Evolutionary conservation across 2,329 filamentous ascomycete genomes (phyloP).

Genomic region (Diatrype stigma): DNA sequence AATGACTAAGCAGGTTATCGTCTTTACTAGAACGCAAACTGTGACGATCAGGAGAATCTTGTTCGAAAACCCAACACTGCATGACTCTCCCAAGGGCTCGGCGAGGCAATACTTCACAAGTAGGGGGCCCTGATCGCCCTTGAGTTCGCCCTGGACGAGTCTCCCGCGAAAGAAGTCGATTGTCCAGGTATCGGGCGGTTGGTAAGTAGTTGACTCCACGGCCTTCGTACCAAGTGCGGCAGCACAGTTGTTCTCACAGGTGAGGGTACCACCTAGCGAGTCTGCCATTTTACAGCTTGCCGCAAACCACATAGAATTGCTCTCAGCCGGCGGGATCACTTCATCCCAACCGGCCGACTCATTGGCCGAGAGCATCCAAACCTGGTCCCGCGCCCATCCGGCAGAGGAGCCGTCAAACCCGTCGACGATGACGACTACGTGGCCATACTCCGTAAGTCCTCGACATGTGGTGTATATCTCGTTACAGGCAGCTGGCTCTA

Average conservation of each 20-base stretch:
- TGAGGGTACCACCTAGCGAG: background rate
- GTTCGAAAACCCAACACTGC: conserved; percentile 2
- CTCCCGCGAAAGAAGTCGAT: background rate
- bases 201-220: too few relatives aligned
- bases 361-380: background rate
- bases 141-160: background rate
- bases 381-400: conserved; percentile 1
- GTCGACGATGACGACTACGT: conserved; percentile 1
- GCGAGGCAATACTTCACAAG: background rate
- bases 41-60: background rate
- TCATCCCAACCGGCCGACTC: background rate
- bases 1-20: background rate
- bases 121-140: too few relatives aligned
- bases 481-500: background rate
- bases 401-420: background rate
- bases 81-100: background rate
- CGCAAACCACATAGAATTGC: conserved; percentile 1
- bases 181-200: too few relatives aligned
- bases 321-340: background rate
- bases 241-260: too few relatives aligned
- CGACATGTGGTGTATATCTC: background rate
- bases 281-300: background rate
- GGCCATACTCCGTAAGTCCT: background rate
- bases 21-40: background rate
- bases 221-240: too few relatives aligned